Percentiles rank a stretch among this genome's conserved stretches.
Evolutionary conservation across 495 filamentous ascomycete genomes (phyloP).

Genomic region (Xylona heveae): DNA sequence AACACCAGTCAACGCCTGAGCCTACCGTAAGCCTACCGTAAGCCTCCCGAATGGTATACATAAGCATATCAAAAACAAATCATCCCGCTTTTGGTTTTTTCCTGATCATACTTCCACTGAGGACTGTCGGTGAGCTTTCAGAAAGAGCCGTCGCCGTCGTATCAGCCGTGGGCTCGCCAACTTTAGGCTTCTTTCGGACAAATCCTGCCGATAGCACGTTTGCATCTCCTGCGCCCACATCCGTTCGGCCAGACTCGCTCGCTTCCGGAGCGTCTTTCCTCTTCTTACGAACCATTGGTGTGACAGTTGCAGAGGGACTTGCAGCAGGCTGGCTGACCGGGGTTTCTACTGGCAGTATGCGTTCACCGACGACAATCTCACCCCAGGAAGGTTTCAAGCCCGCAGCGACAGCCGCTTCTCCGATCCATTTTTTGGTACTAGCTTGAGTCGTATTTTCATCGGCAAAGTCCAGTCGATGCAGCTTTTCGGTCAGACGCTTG

Average conservation of each 20-base stretch:
- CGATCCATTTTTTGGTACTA: conserved; percentile 56
- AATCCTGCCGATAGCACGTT: conserved; percentile 36
- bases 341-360: conserved; percentile 1
- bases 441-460: conserved; percentile 40
- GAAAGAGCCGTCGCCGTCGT: not conserved
- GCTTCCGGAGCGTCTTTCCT: conserved; percentile 19
- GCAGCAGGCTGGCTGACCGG: not conserved
- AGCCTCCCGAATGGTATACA: no score
- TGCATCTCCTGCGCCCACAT: conserved; percentile 15
- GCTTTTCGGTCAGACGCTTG: conserved; percentile 49
- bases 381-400: conserved; percentile 31
- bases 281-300: conserved; percentile 26
- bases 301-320: conserved; percentile 12
- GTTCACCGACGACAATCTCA: conserved; percentile 27
- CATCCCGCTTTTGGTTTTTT: conserved; percentile 5
- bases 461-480: conserved; percentile 73
- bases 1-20: no score
- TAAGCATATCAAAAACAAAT: no score
- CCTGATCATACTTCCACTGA: conserved; percentile 4
- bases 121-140: not conserved
- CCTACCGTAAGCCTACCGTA: no score
- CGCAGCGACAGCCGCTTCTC: conserved; percentile 30
- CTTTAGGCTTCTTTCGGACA: conserved; percentile 47
- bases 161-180: conserved; percentile 6
- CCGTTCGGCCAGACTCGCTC: conserved; percentile 4